phyloP scores from a whole-genome alignment of 2,329 filamentous ascomycete species.

The Fusarium sp. region DNA sequence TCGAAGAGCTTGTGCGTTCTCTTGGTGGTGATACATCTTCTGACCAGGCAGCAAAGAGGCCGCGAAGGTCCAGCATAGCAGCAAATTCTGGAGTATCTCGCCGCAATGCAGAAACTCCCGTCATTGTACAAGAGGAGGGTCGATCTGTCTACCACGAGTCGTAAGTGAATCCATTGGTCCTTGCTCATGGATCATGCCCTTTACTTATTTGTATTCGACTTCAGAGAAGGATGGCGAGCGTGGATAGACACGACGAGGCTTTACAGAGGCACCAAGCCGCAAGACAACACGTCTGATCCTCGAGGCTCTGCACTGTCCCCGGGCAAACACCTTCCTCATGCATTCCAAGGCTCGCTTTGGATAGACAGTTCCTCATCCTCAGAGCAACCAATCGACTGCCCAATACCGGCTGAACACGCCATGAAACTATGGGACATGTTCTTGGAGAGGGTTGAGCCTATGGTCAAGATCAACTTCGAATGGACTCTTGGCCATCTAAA shows the following conservation, averaged over 20 bases:
- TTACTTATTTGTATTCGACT: fast-evolving
- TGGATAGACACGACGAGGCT: conserved; percentile 16
- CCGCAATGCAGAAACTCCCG: conserved; percentile 6
- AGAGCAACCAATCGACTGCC: neutral
- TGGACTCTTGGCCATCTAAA: conserved; percentile 2
- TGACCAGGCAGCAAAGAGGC: neutral
- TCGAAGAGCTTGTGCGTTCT: conserved; percentile 19
- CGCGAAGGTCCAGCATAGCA: neutral
- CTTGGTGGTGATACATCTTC: conserved; percentile 22
- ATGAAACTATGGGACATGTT: conserved; percentile 12
- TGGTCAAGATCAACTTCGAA: conserved; percentile 27
- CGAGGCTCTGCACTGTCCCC: conserved; percentile 16
- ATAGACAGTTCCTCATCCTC: neutral
- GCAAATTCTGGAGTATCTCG: fast-evolving
- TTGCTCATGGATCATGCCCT: too few relatives aligned
- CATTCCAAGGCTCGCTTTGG: conserved; percentile 23
- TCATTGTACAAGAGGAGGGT: conserved; percentile 24
- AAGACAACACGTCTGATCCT: neutral
- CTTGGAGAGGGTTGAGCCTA: conserved; percentile 20
- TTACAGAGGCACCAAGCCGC: conserved; percentile 6
- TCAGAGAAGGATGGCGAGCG: conserved; percentile 15
- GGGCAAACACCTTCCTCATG: conserved; percentile 13
- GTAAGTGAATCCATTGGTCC: neutral
- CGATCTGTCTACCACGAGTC: conserved; percentile 17
- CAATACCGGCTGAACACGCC: neutral